Conservation (phyloP, 495 filamentous ascomycete genomes). For the Letharia columbiana region DNA sequence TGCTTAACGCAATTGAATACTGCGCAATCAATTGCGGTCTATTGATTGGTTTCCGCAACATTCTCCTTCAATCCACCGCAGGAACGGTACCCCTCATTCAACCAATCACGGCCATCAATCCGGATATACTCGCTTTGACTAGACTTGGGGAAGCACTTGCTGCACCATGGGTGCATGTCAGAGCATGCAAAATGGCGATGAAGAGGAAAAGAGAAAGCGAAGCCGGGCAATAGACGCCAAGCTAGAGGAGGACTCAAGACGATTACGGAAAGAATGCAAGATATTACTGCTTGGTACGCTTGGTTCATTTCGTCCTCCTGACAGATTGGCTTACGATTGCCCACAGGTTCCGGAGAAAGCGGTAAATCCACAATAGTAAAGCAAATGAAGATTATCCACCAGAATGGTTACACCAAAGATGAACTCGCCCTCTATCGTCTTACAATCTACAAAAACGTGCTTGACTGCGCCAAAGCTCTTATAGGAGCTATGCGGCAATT, state of each 20-base stretch:
- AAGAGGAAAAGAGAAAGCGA: constrained; percentile 83
- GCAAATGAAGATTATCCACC: constrained; percentile 99
- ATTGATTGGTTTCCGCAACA: neutral
- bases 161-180: constrained; percentile 81
- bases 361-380: constrained; percentile 99
- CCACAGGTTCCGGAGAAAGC: constrained; percentile 88
- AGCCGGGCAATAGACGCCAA: constrained; percentile 89
- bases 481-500: constrained; percentile 86
- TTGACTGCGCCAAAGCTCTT: constrained; percentile 90
- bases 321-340: constrained; percentile 4
- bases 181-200: constrained; percentile 67
- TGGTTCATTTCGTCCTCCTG: neutral
- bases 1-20: neutral
- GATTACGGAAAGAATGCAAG: constrained; percentile 94
- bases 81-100: neutral
- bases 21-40: neutral
- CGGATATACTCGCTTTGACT: neutral
- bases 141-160: neutral
- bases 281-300: constrained; percentile 82
- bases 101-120: neutral
- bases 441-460: constrained; percentile 94
- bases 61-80: neutral
- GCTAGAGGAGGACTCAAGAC: constrained; percentile 85
- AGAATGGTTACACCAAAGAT: constrained; percentile 89
- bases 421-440: constrained; percentile 87